These are phyloP conservation scores for Nemania sp. DNA, from an alignment of 2,329 filamentous ascomycete species.

Conservation along the genomic window DNA sequence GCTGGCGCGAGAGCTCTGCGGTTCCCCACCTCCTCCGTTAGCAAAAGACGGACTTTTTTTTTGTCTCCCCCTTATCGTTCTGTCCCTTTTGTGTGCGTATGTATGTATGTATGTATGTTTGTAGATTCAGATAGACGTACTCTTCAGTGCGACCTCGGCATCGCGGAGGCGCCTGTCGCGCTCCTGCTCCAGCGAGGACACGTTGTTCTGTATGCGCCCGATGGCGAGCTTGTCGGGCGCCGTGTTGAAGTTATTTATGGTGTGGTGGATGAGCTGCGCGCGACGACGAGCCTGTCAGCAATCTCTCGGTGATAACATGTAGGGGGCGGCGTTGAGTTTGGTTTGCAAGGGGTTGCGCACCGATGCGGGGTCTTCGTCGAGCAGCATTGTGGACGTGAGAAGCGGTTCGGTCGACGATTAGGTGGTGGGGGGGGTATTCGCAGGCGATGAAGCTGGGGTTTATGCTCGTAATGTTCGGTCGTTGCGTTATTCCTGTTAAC, in stretches of 20 bases:
- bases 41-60: background rate
- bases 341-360: slow-evolving; percentile 55
- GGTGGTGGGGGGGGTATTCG: background rate
- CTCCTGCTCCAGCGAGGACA: slow-evolving; percentile 81
- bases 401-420: background rate
- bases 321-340: background rate
- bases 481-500: slow-evolving; percentile 1
- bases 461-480: too few species aligned
- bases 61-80: background rate
- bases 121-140: too few species aligned
- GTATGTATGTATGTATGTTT: background rate
- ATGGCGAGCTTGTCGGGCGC: slow-evolving; percentile 83
- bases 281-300: slow-evolving; percentile 8
- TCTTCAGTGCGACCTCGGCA: slow-evolving; percentile 68
- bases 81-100: background rate
- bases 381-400: slow-evolving; percentile 69
- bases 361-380: slow-evolving; percentile 89
- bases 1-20: slow-evolving; percentile 70
- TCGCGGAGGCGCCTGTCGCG: slow-evolving; percentile 78
- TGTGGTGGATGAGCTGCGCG: slow-evolving; percentile 82
- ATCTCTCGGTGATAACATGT: background rate
- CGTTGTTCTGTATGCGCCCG: slow-evolving; percentile 79
- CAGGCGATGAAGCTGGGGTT: too few species aligned
- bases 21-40: background rate
- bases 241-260: slow-evolving; percentile 94